Conservation (phyloP, 305 asterid species). For the Solanum hybrid region DNA sequence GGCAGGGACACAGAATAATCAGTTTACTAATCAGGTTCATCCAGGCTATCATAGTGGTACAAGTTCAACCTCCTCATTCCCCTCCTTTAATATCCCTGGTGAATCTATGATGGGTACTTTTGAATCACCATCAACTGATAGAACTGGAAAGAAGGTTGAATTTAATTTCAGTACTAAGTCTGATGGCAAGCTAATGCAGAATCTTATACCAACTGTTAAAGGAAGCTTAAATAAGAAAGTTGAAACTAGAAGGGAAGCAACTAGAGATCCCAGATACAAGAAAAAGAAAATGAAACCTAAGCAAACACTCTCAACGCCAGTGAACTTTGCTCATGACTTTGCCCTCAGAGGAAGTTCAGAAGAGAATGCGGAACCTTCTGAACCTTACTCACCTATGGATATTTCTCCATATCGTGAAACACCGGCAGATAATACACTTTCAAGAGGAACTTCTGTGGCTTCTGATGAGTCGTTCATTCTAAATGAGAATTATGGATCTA, state of each 20-base stretch:
- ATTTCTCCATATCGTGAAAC: constrained; percentile 80
- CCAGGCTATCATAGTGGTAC: constrained; percentile 21
- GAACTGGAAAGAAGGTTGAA: constrained; percentile 43
- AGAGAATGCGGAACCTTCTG: constrained; percentile 42
- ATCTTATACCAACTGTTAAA: constrained; percentile 44
- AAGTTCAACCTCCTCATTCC: constrained; percentile 22
- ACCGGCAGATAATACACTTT: constrained; percentile 29
- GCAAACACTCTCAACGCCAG: constrained; percentile 32
- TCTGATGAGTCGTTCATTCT: constrained; percentile 46
- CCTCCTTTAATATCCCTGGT: constrained; percentile 26
- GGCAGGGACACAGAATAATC: constrained; percentile 27
- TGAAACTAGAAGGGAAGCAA: constrained; percentile 51
- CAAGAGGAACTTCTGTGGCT: constrained; percentile 68
- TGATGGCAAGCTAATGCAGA: constrained; percentile 26
- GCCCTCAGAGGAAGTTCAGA: constrained; percentile 31
- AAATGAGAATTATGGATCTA: constrained; percentile 39
- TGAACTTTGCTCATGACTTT: constrained; percentile 38
- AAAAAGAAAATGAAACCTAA: constrained; percentile 75
- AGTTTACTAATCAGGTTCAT: constrained; percentile 19
- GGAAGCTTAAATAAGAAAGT: constrained; percentile 42
- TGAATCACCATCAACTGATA: constrained; percentile 27
- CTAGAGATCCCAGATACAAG: constrained; percentile 48
- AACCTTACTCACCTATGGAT: constrained; percentile 95
- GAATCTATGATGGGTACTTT: constrained; percentile 23
- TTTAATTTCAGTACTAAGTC: constrained; percentile 43